A percentile compares a stretch with the other conserved stretches of the same genome.
Conservation (phyloP, 2,329 filamentous ascomycete species). For the Ceratocystis eucalypticola region DNA sequence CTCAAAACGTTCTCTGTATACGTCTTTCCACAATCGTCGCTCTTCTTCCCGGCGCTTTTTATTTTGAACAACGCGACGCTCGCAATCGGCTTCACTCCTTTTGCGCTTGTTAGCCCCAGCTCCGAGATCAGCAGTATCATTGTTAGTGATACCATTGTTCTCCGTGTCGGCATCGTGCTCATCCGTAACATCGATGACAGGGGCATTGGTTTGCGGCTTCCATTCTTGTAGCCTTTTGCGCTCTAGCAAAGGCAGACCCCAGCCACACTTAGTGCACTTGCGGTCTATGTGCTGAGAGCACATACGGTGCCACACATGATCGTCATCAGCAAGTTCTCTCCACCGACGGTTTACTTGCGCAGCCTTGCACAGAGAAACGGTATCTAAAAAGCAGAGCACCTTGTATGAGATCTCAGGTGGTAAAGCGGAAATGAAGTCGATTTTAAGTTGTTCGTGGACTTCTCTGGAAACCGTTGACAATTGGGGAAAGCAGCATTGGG, state of each 20-base stretch:
- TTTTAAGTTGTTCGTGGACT: constrained; percentile 88
- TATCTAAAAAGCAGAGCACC: constrained; percentile 85
- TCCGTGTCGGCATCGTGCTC: constrained; percentile 21
- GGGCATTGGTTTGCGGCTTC: constrained; percentile 40
- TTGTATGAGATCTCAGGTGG: constrained; percentile 87
- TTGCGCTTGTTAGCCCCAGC: constrained; percentile 13
- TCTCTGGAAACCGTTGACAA: constrained; percentile 83
- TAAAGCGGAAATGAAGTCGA: constrained; percentile 84
- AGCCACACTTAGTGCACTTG: constrained; percentile 90
- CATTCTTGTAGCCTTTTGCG: constrained; percentile 76
- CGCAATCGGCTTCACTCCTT: constrained; percentile 15
- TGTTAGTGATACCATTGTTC: background rate
- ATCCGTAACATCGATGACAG: constrained; percentile 11
- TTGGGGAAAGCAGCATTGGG: constrained; percentile 95
- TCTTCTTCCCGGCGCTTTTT: constrained; percentile 16
- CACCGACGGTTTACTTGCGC: constrained; percentile 85
- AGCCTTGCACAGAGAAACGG: constrained; percentile 85
- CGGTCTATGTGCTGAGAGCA: constrained; percentile 93
- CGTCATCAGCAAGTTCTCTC: constrained; percentile 84
- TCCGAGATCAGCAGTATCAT: background rate
- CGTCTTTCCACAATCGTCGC: constrained; percentile 68
- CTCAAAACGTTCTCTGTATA: constrained; percentile 90
- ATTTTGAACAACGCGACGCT: constrained; percentile 15
- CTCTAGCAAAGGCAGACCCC: constrained; percentile 82
- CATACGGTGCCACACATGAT: constrained; percentile 95